Conservation (phyloP, 805 yeast species). For the Starmerella tilneyi region DNA sequence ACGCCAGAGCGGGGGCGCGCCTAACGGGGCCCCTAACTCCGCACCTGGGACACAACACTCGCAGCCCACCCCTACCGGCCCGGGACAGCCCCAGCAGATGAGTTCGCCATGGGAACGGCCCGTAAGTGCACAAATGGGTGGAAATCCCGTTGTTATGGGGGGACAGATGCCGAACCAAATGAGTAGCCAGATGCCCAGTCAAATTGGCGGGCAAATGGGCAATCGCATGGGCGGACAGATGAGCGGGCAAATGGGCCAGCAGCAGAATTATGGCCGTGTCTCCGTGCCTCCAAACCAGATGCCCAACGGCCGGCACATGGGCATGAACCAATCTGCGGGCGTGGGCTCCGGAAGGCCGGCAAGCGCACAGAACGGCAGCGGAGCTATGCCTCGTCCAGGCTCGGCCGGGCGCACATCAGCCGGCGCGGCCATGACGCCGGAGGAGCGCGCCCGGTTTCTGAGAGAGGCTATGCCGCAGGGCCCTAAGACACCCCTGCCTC, state of each 20-base stretch:
- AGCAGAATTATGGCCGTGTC: neutral
- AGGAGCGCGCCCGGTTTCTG: conserved; percentile 13
- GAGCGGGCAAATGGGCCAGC: conserved; percentile 7
- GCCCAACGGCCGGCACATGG: neutral
- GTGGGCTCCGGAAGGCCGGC: neutral
- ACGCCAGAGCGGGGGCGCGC: neutral
- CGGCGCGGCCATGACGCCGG: conserved; percentile 9
- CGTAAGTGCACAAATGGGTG: conserved; percentile 1
- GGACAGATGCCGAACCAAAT: neutral
- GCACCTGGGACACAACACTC: neutral
- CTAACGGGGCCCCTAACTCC: too few species aligned
- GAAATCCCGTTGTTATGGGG: neutral
- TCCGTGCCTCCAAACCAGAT: neutral
- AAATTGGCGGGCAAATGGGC: neutral
- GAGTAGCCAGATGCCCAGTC: neutral
- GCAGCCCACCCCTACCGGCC: neutral
- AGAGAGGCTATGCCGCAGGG: conserved; percentile 24
- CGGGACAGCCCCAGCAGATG: neutral
- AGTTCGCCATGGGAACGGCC: neutral
- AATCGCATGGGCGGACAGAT: neutral
- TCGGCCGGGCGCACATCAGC: neutral
- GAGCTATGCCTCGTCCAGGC: neutral
- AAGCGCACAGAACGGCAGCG: neutral
- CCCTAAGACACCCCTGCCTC: conserved; percentile 57
- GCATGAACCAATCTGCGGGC: neutral